Evolutionary conservation across 192 early-diverging fungal species (phyloP).

Genomic region (Chytriomyces hyalinus): DNA sequence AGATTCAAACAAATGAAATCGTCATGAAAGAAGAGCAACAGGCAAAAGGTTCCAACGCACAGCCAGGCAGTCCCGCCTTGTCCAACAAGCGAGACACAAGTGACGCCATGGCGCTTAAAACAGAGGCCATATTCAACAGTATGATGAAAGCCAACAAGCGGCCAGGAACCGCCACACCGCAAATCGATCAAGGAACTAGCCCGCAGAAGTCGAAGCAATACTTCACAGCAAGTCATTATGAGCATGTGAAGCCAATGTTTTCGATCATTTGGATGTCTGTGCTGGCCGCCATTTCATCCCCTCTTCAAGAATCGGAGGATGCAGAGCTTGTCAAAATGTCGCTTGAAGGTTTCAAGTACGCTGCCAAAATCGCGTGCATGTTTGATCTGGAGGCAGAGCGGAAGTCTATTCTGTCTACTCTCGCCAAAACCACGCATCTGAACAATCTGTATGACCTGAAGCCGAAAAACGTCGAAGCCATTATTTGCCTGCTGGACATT

Average conservation of each 20-base stretch:
- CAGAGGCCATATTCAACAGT: constrained; percentile 55
- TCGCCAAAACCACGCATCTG: constrained; percentile 87
- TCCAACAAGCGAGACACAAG: constrained; percentile 9
- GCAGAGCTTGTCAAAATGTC: constrained; percentile 59
- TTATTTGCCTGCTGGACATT: constrained; percentile 83
- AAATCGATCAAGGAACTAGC: neutral
- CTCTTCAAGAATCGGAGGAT: constrained; percentile 84
- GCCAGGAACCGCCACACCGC: constrained; percentile 15
- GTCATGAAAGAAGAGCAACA: constrained; percentile 88
- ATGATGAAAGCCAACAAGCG: constrained; percentile 43
- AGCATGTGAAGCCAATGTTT: constrained; percentile 93
- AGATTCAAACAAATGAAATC: constrained; percentile 87
- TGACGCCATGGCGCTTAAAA: constrained; percentile 57
- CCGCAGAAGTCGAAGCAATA: constrained; percentile 30
- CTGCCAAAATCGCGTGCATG: constrained; percentile 80
- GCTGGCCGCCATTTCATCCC: constrained; percentile 79
- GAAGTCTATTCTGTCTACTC: constrained; percentile 87
- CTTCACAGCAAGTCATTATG: constrained; percentile 70
- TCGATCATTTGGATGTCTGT: constrained; percentile 87
- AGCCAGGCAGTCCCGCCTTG: neutral
- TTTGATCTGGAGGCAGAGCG: constrained; percentile 91
- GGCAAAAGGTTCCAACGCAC: constrained; percentile 31
- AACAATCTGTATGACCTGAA: constrained; percentile 84
- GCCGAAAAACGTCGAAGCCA: constrained; percentile 91
- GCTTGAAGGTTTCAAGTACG: constrained; percentile 80